Base-by-base conservation (phyloP, 257 asterid species). In the Haberlea rhodopensis region DNA sequence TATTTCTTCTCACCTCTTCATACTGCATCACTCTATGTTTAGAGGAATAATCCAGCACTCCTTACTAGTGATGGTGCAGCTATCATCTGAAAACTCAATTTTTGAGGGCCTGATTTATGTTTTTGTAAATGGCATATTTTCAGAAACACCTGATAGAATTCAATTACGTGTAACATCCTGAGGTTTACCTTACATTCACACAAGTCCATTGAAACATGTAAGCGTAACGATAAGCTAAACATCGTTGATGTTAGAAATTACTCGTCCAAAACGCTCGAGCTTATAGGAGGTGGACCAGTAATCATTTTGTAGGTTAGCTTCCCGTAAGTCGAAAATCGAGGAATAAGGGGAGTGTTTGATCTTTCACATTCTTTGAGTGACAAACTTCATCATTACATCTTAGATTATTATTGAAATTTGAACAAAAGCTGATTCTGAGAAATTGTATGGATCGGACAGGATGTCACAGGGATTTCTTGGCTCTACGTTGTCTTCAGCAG, bases 401-500 rank as follows among this genome's bases (percentile, higher is more conserved):
- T 10, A 10, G 16, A 34, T 34, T 34, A 2, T 8, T 7, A 2
- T 34, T 3, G 10, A 16, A 34, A 22, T 43, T 31, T 52, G 45
- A 34, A 34, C 45, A 10, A 28, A 15, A 62, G 1, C 9, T 72
- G 22, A 45, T 34, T 53, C 27, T 34, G 70, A 45, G 69, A 53
- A 31, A 57, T 25, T 6, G 43, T 53, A 69, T 70, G 60, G n/a
- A 62, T 62, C 21, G 54, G 48, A 20, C 87, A 90, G 99, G 99
- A 90, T 90, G 99, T 86, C 95, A 20, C 97, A 94, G 62, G 99
- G 99, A 60, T 94, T 94, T 77, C 91, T 94, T n/a, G 99, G 97
- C 2, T 94, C 97, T 5, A 90, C 88, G 18, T 76, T 94, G 53
- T 94, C 99, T 6, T 90, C 99, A 0, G 81, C 68, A 20, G 99